phyloP scores from a whole-genome alignment of 306 rosid species.

The Dalbergia cochinchinensis region DNA sequence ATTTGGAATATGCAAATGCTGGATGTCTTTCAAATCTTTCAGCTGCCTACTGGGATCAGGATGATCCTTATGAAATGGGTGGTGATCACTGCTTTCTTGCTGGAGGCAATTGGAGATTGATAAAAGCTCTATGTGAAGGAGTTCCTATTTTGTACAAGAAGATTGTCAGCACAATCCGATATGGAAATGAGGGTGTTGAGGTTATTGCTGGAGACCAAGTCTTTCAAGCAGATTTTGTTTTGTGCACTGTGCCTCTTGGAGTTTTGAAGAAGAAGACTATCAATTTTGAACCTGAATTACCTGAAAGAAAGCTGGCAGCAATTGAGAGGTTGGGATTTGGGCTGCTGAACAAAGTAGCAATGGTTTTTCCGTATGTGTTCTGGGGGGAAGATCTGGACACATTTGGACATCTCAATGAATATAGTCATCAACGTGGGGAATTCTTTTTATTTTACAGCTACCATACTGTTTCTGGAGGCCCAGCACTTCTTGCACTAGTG shows the following conservation, averaged over 20 bases:
- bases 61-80: constrained; percentile 97
- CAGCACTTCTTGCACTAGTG: constrained; percentile 84
- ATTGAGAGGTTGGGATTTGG: constrained; percentile 95
- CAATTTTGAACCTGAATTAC: constrained; percentile 81
- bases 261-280: constrained; percentile 76
- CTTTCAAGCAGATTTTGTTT: constrained; percentile 75
- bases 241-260: constrained; percentile 97
- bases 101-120: constrained; percentile 90
- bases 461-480: constrained; percentile 96
- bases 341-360: constrained; percentile 89
- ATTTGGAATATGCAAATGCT: constrained; percentile 95
- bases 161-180: constrained; percentile 67
- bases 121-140: constrained; percentile 80
- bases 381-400: constrained; percentile 98
- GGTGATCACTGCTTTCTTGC: constrained; percentile 98
- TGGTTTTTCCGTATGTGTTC: constrained; percentile 90
- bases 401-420: constrained; percentile 88
- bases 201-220: constrained; percentile 78
- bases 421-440: constrained; percentile 81
- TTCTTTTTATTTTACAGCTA: constrained; percentile 87
- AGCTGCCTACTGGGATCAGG: constrained; percentile 95
- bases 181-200: constrained; percentile 79
- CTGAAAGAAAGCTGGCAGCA: constrained; percentile 79
- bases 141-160: constrained; percentile 83
- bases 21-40: constrained; percentile 96